Conservation (phyloP, 257 asterid species). For the Henckelia pumila region DNA sequence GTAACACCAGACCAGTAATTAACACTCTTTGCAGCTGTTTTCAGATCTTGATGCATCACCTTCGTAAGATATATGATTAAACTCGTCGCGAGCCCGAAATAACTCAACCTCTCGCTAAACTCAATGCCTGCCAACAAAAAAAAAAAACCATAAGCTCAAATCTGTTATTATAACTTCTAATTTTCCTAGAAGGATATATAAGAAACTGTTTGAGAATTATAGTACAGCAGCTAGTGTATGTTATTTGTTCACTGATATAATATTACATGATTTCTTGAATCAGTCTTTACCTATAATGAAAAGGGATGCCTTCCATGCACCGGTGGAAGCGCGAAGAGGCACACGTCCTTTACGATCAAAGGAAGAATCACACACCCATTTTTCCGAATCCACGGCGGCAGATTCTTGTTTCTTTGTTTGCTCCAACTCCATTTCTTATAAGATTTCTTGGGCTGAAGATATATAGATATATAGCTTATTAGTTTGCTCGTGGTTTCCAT, state of each 20-base stretch:
- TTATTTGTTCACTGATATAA: not conserved
- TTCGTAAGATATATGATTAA: conserved; percentile 78
- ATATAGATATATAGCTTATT: not conserved
- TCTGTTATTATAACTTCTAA: too few species aligned
- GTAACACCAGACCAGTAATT: conserved; percentile 87
- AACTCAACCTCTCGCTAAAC: conserved; percentile 84
- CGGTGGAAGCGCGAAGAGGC: conserved; percentile 76
- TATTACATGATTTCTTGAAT: not conserved
- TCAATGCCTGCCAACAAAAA: conserved; percentile 53
- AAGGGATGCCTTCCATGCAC: conserved; percentile 88
- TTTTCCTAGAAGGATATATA: not conserved
- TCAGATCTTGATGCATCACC: conserved; percentile 72
- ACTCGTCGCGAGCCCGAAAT: conserved; percentile 76
- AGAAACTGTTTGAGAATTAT: not conserved
- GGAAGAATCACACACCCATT: conserved; percentile 79
- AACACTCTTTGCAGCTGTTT: conserved; percentile 70
- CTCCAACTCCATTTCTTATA: conserved; percentile 36
- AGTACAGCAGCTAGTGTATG: too few species aligned
- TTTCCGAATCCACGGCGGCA: conserved; percentile 41
- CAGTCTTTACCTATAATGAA: conserved; percentile 64
- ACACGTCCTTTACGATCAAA: conserved; percentile 65
- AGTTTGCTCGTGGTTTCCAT: not conserved
- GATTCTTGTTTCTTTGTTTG: conserved; percentile 26
- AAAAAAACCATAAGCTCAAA: too few species aligned
- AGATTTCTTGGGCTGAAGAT: not conserved